phyloP scores from a whole-genome alignment of 2,329 filamentous ascomycete genomes.

The Aspergillus intermedius region DNA sequence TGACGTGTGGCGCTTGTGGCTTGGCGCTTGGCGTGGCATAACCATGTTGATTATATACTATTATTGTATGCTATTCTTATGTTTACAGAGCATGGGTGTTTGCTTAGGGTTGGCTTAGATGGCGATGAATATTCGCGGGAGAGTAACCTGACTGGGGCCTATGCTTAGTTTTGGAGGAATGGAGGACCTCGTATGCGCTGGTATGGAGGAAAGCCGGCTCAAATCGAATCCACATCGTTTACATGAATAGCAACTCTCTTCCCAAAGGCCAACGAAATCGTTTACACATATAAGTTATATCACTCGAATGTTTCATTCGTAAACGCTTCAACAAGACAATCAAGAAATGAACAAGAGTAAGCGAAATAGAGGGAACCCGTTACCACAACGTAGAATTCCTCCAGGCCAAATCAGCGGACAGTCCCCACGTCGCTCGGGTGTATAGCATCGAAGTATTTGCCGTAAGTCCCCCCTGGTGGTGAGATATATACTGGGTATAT shows the following conservation, averaged over 20 bases:
- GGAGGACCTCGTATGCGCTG: no score
- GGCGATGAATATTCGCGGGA: no score
- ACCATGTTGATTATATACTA: background rate
- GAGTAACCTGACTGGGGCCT: no score
- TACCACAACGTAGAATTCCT: background rate
- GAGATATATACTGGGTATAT: background rate
- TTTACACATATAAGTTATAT: no score
- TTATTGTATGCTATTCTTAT: no score
- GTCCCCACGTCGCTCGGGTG: no score
- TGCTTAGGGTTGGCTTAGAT: background rate
- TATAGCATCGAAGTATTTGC: background rate
- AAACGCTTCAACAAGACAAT: background rate
- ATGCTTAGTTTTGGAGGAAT: no score
- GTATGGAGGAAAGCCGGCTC: no score
- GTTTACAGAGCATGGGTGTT: background rate
- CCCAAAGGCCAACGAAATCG: no score
- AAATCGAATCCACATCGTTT: no score
- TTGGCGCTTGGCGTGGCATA: conserved; percentile 21
- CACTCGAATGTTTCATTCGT: background rate
- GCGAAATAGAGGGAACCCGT: background rate
- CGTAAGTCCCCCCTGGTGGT: background rate
- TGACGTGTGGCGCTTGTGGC: conserved; percentile 31
- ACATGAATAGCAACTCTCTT: background rate
- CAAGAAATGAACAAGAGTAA: background rate
- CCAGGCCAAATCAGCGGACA: background rate